Base-by-base conservation (phyloP, 768 basidiomycete species). In the Tricholoma sp. region DNA sequence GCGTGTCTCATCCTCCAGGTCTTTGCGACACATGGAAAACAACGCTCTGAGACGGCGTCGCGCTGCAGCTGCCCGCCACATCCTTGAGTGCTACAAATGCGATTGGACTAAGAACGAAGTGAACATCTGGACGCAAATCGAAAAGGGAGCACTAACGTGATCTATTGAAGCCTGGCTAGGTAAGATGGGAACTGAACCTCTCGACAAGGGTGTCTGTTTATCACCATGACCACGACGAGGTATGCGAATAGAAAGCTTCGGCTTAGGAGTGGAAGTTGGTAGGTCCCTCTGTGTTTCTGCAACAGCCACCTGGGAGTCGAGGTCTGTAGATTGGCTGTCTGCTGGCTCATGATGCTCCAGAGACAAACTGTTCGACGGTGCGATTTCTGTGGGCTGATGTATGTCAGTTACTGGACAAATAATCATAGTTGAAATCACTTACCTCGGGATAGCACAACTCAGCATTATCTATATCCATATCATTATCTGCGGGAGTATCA, bases 401-500 rank as follows among this genome's bases (percentile, higher is more conserved):
- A 2, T 34, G 34, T 8, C 2, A 12, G 18, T 53, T 29, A 21
- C 41, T 29, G 7, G 22, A 50, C 19, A 1, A 45, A 27, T 7
- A n/a, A 22, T 27, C 18, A 46, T 37, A 29, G 32, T 29, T 39
- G 34, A 4, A 11, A 16, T 41, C 52, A 39, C 4, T 8, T 46
- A 64, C 65, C 57, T 61, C 61, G 8, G 65, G 59, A 50, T 66
- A 64, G 24, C 52, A 43, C 14, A 62, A 47, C 41, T 61, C 50
- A 24, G 58, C 24, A 27, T 55, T 55, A 22, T 57, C 56, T 29
- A 60, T 32, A 56, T 55, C 55, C 8, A 56, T 41, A 45, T 46
- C 50, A 5, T 14, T 22, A 11, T 56, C 54, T 2, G 54, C 32
- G 3, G 47, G 18, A 7, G 43, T 21, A 21, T 51, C 58, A 5